Base-by-base conservation (phyloP, 1,139 yeast genomes). In the Protomyces inouyei region DNA sequence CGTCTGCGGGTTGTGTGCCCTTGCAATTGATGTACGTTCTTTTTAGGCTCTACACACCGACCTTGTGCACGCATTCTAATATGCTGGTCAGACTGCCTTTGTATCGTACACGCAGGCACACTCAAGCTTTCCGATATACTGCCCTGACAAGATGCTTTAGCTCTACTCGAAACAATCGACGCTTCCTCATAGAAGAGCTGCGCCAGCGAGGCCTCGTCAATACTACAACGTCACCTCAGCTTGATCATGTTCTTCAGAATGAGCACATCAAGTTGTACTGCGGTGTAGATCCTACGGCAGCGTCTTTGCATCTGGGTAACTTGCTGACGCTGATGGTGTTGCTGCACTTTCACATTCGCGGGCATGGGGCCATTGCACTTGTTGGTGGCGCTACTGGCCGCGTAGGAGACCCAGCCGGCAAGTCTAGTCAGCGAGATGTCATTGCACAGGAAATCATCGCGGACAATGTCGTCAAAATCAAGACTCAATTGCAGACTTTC, bases 341-440 rank as follows among this genome's bases (percentile, higher is more conserved):
- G 55, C 78, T 93, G 56, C 97, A 95, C 73, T 92, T 91, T 74
- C 84, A 84, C 68, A 76, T 92, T 46, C 78, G 95, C 43, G 98
- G 98, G 0, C 96, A 92, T 73, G 83, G 83, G 69, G 84, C 90
- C 10, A 84, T 85, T 10, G 91, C 95, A 0, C 75, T 95, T 14
- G 72, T 93, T 6, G 98, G 98, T 9, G 98, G 98, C n/a, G 98
- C 98, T 9, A 93, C 99, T 0, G 98, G 97, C 2, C 83, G 84
- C 16, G 96, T 93, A 1, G 99, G 99, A 4, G 99, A 93, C 74
- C 99, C 98, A 1, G 89, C 97, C 66, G 98, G 98, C 0, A 80
- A 97, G 70, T 77, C 81, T 0, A 83, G 91, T 0, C 98, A 90
- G 72, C 80, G 99, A 66, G 74, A 77, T 3, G 78, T 76, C 10